phyloP scores from a whole-genome alignment of 169 alveolate species.

The Plasmodium gaboni region DNA sequence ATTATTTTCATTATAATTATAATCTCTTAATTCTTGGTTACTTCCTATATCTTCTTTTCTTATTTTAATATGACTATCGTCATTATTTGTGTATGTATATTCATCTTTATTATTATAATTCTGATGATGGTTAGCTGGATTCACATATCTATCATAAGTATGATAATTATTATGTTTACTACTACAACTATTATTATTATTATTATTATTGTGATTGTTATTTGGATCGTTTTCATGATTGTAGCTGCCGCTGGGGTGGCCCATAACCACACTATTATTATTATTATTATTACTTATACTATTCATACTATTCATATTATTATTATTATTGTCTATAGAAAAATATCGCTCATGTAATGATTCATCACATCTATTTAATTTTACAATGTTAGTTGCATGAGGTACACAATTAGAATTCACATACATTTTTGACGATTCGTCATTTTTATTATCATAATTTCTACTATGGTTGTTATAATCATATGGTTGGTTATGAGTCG shows the following conservation, averaged over 20 bases:
- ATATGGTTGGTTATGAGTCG: too few species aligned
- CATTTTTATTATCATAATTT: constrained; percentile 3
- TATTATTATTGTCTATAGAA: not conserved
- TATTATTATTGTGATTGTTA: not conserved
- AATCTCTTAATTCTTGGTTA: constrained; percentile 26
- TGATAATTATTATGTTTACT: not conserved
- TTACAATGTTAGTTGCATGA: not conserved
- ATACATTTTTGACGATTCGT: not conserved
- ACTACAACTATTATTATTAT: not conserved
- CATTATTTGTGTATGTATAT: not conserved
- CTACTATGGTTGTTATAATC: not conserved
- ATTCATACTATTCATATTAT: not conserved
- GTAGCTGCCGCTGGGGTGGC: too few species aligned
- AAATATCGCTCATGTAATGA: constrained; percentile 14
- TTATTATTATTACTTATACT: not conserved
- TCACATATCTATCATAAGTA: not conserved
- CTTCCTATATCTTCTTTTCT: constrained; percentile 13
- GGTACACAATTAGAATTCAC: not conserved
- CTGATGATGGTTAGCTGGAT: not conserved
- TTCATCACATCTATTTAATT: constrained; percentile 14
- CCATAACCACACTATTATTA: not conserved
- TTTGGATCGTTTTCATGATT: not conserved
- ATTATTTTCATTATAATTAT: not conserved
- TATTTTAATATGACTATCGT: not conserved
- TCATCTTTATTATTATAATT: not conserved